phyloP scores from a whole-genome alignment of 2,329 filamentous ascomycete species.

The Aspergillus ochraceoroseus region DNA sequence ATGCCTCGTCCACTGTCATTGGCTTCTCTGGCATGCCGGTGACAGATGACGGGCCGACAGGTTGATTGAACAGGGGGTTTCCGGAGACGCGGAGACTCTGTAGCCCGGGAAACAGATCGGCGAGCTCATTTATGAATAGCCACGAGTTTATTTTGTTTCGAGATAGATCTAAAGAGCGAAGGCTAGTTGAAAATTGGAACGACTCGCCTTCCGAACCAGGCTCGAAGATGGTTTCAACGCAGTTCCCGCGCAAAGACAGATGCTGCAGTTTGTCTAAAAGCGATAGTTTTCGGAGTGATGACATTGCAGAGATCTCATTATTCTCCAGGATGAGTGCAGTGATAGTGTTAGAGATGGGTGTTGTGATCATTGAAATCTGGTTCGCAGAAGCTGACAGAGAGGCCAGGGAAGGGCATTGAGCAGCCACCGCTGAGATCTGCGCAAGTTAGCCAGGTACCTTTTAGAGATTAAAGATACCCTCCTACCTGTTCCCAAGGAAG shows the following conservation, averaged over 20 bases:
- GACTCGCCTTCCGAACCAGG: slow-evolving; percentile 27
- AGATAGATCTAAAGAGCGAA: slow-evolving; percentile 67
- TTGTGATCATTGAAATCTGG: slow-evolving; percentile 31
- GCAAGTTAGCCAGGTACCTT: slow-evolving; percentile 14
- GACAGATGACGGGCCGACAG: slow-evolving; percentile 31
- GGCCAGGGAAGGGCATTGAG: slow-evolving; percentile 35
- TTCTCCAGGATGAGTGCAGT: slow-evolving; percentile 49
- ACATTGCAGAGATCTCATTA: slow-evolving; percentile 40
- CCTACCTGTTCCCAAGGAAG: slow-evolving; percentile 62
- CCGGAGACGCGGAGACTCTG: slow-evolving; percentile 71
- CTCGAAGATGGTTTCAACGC: slow-evolving; percentile 51
- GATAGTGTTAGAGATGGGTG: slow-evolving; percentile 34
- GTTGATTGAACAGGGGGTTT: slow-evolving; percentile 72
- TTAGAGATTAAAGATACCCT: background rate
- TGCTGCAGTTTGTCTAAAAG: slow-evolving; percentile 50
- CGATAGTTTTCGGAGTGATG: slow-evolving; percentile 46
- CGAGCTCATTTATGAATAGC: slow-evolving; percentile 67
- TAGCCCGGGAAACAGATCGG: slow-evolving; percentile 65
- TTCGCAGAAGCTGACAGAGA: slow-evolving; percentile 37
- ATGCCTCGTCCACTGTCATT: slow-evolving; percentile 66
- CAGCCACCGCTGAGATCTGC: slow-evolving; percentile 35
- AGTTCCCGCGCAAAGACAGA: slow-evolving; percentile 68
- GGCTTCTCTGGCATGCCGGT: slow-evolving; percentile 39
- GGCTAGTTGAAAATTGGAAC: slow-evolving; percentile 50
- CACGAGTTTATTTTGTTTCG: slow-evolving; percentile 66